These are phyloP conservation scores for Coemansia sp. DNA, from an alignment of 192 early-diverging fungal species.

Conservation along the genomic window DNA sequence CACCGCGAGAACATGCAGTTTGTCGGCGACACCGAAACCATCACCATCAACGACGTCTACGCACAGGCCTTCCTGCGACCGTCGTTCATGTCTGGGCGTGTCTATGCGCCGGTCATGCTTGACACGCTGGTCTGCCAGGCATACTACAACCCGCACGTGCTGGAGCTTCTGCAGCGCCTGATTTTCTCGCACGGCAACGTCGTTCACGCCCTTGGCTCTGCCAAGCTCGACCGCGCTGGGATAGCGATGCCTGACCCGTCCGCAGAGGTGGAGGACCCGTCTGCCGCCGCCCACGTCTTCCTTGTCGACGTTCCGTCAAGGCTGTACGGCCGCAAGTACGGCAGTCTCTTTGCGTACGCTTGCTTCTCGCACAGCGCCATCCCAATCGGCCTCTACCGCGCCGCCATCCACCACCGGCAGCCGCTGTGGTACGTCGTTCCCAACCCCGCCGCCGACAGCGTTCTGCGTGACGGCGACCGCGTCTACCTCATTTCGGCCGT, in stretches of 20 bases:
- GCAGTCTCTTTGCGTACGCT: conserved; percentile 54
- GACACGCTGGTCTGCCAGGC: conserved; percentile 73
- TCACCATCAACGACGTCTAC: conserved; percentile 59
- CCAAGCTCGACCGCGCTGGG: conserved; percentile 36
- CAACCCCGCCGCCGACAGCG: conserved; percentile 57
- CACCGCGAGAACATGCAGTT: conserved; percentile 77
- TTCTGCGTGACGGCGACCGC: conserved; percentile 59
- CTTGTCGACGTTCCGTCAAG: conserved; percentile 53
- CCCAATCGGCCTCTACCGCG: conserved; percentile 67
- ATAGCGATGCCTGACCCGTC: conserved; percentile 5
- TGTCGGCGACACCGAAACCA: conserved; percentile 64
- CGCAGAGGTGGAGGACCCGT: conserved; percentile 11
- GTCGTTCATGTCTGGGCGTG: conserved; percentile 71
- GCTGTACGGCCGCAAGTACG: conserved; percentile 53
- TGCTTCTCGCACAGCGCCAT: conserved; percentile 56
- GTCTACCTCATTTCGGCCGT: conserved; percentile 58
- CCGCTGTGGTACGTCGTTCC: conserved; percentile 62
- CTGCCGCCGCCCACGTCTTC: conserved; percentile 32
- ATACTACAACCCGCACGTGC: conserved; percentile 67
- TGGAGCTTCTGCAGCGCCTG: conserved; percentile 60
- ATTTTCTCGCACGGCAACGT: conserved; percentile 58
- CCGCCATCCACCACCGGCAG: conserved; percentile 51
- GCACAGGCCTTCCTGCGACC: conserved; percentile 68
- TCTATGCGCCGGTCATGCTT: conserved; percentile 70
- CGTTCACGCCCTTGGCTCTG: conserved; percentile 40